These are phyloP conservation scores for Globisporangium mamillatum DNA, from an alignment of 352 stramenopile genomes.

Conservation along the genomic window DNA sequence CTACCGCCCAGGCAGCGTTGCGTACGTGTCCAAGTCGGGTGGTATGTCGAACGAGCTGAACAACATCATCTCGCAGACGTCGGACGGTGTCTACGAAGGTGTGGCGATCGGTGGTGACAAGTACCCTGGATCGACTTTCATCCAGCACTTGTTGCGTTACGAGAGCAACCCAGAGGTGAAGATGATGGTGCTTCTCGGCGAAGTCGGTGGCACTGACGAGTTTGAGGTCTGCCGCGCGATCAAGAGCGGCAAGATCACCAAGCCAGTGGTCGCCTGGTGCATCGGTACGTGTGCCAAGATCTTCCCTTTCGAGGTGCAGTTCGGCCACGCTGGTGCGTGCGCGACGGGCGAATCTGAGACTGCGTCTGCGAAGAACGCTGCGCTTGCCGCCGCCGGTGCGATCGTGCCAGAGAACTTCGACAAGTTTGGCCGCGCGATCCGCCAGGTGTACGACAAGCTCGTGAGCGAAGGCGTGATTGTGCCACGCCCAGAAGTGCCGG, in stretches of 20 bases:
- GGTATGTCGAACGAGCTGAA: slow-evolving; percentile 98
- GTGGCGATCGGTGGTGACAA: slow-evolving; percentile 94
- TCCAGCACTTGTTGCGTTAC: slow-evolving; percentile 96
- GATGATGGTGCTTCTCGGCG: slow-evolving; percentile 96
- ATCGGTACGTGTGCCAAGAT: slow-evolving; percentile 97
- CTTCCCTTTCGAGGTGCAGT: slow-evolving; percentile 97
- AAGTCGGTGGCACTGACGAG: slow-evolving; percentile 95
- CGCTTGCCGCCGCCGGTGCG: slow-evolving; percentile 86
- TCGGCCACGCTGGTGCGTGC: slow-evolving; percentile 94
- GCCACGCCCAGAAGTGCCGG: slow-evolving; percentile 84
- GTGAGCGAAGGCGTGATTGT: slow-evolving; percentile 79
- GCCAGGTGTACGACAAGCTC: slow-evolving; percentile 87
- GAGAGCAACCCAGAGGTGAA: slow-evolving; percentile 94
- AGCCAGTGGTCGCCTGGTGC: slow-evolving; percentile 97
- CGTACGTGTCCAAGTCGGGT: slow-evolving; percentile 96
- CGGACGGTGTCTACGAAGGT: slow-evolving; percentile 95
- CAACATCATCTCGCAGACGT: slow-evolving; percentile 96
- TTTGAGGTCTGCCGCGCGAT: slow-evolving; percentile 94
- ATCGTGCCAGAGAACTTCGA: slow-evolving; percentile 95
- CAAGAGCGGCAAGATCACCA: slow-evolving; percentile 92
- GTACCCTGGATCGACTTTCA: slow-evolving; percentile 96
- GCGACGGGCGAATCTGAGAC: slow-evolving; percentile 93
- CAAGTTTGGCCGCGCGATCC: slow-evolving; percentile 92
- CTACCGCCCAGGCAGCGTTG: slow-evolving; percentile 93
- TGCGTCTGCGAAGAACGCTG: slow-evolving; percentile 92